Evolutionary conservation across 2,329 filamentous ascomycete species (phyloP), one percentile per base, ranked within the genome.

Genomic region (Xylaria polymorpha): DNA sequence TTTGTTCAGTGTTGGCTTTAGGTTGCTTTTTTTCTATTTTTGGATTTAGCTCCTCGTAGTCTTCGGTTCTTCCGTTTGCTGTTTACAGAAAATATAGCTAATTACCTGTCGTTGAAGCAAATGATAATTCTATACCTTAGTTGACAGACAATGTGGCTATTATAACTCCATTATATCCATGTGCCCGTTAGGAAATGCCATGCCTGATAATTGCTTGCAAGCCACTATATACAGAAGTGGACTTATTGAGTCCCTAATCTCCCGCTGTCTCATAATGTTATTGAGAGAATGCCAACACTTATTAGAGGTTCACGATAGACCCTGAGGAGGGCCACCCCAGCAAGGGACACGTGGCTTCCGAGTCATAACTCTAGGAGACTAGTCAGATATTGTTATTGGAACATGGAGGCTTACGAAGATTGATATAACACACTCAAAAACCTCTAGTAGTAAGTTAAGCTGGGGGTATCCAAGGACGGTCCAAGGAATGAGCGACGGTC

Each of bases 401-500:
- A 35, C 12, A 8, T 3, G 32, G 4, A 29, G 25, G n/a, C 25
- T 41, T 18, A 39, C 32, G 25, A 39, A 10, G 12, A 29, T 39
- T 9, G 10, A 41, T n/a, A 3, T 18, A 51, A 32, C 53, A 18
- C 29, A 64, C 53, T 43, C 12, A 14, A 35, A 20, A 10, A 9
- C 9, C 5, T 44, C n/a, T 12, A 18, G 18, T 10, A 20, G 7
- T n/a, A 6, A 10, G 9, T 37, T n/a, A 10, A 53, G 7, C 15
- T 3, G 25, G 8, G 8, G 20, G 20, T 14, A 32, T 61, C 55
- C 43, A 67, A 58, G 56, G 29, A 1, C 58, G 58, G 20, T 70
- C 61, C 22, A 65, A 25, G 2, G 56, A 10, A 57, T 66, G 65
- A 44, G 65, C 68, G 22, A 66, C 58, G n/a, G 58, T 68, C 35